Base-by-base conservation (phyloP, 371 early-diverging fungal species). In the Mortierella sp. region DNA sequence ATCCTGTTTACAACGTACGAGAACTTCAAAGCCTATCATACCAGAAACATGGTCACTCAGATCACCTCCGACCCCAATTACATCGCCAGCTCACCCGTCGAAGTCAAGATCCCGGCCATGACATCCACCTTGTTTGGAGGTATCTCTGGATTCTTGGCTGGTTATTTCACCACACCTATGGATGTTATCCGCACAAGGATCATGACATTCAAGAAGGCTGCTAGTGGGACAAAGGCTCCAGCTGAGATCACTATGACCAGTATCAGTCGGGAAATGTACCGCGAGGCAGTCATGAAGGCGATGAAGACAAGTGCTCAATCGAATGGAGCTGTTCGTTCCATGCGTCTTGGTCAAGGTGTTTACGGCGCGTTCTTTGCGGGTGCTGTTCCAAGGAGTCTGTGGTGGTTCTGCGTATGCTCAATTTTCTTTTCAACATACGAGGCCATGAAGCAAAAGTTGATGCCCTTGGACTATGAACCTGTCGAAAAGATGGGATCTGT, bases 351-450 rank as follows among this genome's bases (percentile, higher is more conserved):
- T 1, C 56, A 61, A 30, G 61, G 58, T 31, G 58, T 85, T 0
- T 82, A 81, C 49, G 56, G 78, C 42, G 65, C 86, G 13, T 89
- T 91, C 82, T 91, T 90, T 76, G 80, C 81, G 0, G 93, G 93
- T 13, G 86, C 89, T 1, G 80, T 85, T 12, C 86, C 92, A 6
- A 72, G 93, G 41, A 84, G 85, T 39, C 61, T 86, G 19, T 93
- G 93, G 93, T 93, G 93, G 90, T 90, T 91, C 64, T 86, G 91
- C 62, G 88, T 91, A 49, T 93, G 93, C 64, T 86, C 87, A 24
- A 90, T 91, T 67, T 93, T 93, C 73, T 93, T 93, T 79, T 91
- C 93, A 10, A 82, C 86, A 19, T 93, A 93, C 63, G 91, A 91
- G 80, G 80, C 85, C 12, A 81, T 84, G 42, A 91, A 86, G 58